Base-by-base conservation (phyloP, 257 asterid species). In the Sherardia arvensis region DNA sequence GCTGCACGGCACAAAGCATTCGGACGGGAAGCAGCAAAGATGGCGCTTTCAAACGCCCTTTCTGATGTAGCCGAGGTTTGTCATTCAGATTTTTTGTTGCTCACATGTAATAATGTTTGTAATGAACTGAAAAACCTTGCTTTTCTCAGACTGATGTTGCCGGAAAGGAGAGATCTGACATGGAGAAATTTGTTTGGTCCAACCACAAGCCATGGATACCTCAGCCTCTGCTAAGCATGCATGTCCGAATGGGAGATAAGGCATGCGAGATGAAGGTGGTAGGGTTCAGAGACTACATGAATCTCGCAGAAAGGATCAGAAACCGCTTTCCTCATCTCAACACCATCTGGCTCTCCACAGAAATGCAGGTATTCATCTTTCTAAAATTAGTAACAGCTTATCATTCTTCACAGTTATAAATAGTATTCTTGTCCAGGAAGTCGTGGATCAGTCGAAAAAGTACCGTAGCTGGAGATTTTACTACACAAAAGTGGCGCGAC, bases 201-300 rank as follows among this genome's bases (percentile, higher is more conserved):
- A 80, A 78, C 74, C 81, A 80, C 59, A 83, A 79, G 72, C 86
- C 96, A 40, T 93, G 96, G 99, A 70, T 79, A 38, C 97, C 96
- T 59, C 86, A 77, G 21, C 97, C 96, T 21, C 53, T 87, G 81
- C 69, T 90, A 72, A 90, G 97, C 79, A 77, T 93, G 84, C 99
- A 93, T 54, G 94, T 93, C 1, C 74, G 99, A 55, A 93, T 90
- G 97, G 97, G 96, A 7, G 97, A 93, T 71, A 87, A 93, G 77
- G 96, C 97, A 3, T 87, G 96, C 34, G 99, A 93, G 69, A 93
- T 93, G 99, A 76, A 84, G 76, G 96, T 90, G 62, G 90, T 85
- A 1, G 99, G 87, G 53, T 90, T 87, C 28, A 81, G 78, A 45
- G 90, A 90, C 23, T 93, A 90, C 81, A 85, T 90, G 90, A 76